phyloP scores from a whole-genome alignment of 495 filamentous ascomycete species.

The Aspergillus steynii region DNA sequence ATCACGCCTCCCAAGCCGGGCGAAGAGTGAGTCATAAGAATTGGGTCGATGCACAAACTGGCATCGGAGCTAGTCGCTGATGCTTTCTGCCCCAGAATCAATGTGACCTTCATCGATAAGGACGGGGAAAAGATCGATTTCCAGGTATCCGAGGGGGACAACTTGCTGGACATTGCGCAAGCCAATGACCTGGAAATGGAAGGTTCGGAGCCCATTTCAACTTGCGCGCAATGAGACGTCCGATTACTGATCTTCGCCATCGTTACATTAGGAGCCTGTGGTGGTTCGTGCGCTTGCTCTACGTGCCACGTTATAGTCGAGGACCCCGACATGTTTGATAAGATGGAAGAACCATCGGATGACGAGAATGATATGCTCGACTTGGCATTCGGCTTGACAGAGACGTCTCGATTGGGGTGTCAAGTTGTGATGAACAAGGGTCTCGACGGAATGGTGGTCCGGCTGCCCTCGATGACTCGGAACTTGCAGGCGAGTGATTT shows the following conservation, averaged over 20 bases:
- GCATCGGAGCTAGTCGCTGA: neutral
- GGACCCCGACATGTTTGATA: conserved; percentile 81
- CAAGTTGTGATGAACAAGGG: conserved; percentile 91
- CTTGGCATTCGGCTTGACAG: conserved; percentile 90
- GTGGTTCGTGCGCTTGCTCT: conserved; percentile 93
- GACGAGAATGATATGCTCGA: conserved; percentile 99
- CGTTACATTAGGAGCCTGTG: conserved; percentile 69
- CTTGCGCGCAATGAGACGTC: neutral
- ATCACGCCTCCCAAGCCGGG: conserved; percentile 82
- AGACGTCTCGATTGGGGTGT: conserved; percentile 94
- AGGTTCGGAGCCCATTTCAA: conserved; percentile 46
- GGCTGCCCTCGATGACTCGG: conserved; percentile 87
- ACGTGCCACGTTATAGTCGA: conserved; percentile 96
- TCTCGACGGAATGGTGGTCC: conserved; percentile 81
- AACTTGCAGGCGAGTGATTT: conserved; percentile 97
- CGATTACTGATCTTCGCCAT: conserved; percentile 3
- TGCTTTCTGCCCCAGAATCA: conserved; percentile 56
- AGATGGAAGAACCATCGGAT: conserved; percentile 88
- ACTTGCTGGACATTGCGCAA: conserved; percentile 92
- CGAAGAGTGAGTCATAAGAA: conserved; percentile 73
- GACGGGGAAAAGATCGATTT: conserved; percentile 74
- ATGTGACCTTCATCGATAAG: conserved; percentile 93
- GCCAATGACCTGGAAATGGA: conserved; percentile 97
- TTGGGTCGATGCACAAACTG: neutral
- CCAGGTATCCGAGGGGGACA: conserved; percentile 82